Conservation (phyloP, 1,139 yeast genomes). For the Suhomyces coccinellae region DNA sequence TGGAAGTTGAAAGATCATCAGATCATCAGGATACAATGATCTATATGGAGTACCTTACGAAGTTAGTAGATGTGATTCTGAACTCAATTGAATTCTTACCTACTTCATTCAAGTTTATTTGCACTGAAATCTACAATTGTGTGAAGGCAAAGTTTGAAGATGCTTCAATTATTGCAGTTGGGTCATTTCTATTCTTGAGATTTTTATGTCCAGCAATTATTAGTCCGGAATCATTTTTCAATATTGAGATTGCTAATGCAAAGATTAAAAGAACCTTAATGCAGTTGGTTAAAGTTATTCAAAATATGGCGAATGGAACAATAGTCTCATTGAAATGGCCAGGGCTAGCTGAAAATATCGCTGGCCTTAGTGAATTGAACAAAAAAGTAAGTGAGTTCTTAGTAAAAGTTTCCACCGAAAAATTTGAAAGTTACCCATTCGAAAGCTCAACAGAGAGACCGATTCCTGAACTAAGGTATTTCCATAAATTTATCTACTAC, state of each 20-base stretch:
- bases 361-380: conserved; percentile 47
- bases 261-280: conserved; percentile 72
- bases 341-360: conserved; percentile 41
- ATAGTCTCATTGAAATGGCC: conserved; percentile 62
- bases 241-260: conserved; percentile 46
- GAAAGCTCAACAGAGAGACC: conserved; percentile 26
- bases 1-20: conserved; percentile 63
- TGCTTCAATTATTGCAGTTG: conserved; percentile 71
- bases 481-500: conserved; percentile 66
- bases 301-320: conserved; percentile 84
- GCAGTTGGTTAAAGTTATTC: conserved; percentile 81
- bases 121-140: conserved; percentile 66
- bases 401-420: conserved; percentile 16
- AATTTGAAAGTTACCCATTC: conserved; percentile 31
- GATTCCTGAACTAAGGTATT: conserved; percentile 51
- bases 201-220: conserved; percentile 91
- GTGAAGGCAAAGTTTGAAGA: conserved; percentile 70
- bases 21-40: conserved; percentile 46
- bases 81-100: conserved; percentile 63
- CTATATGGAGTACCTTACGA: conserved; percentile 58
- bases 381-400: conserved; percentile 51
- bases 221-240: conserved; percentile 70
- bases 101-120: conserved; percentile 68
- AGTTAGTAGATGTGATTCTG: conserved; percentile 62
- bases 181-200: conserved; percentile 83